Evolutionary conservation across 176 grass and related monocot species (phyloP).

Genomic region (Pontederia paniculata): DNA sequence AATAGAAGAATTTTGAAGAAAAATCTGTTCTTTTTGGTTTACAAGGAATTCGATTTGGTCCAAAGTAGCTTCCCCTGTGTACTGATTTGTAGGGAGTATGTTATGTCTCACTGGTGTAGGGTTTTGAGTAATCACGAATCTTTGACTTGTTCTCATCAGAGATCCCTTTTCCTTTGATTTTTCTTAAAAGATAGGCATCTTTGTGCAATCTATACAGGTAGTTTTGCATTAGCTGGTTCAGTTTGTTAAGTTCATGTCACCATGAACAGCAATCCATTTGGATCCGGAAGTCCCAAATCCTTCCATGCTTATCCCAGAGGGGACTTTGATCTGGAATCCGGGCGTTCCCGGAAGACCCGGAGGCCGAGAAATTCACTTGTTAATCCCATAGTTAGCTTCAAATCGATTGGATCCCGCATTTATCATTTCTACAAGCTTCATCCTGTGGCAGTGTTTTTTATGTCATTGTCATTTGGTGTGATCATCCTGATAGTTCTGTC

Average conservation of each 20-base stretch:
- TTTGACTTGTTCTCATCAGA: too few relatives aligned
- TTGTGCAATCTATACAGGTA: too few relatives aligned
- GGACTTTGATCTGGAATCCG: constrained; percentile 70
- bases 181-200: too few relatives aligned
- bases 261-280: constrained; percentile 62
- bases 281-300: constrained; percentile 59
- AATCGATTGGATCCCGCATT: constrained; percentile 24
- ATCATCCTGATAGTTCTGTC: constrained; percentile 50
- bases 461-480: constrained; percentile 53
- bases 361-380: constrained; percentile 42
- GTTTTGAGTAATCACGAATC: too few relatives aligned
- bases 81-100: too few relatives aligned
- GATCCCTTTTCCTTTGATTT: too few relatives aligned
- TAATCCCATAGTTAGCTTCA: constrained; percentile 30
- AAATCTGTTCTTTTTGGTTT: too few relatives aligned
- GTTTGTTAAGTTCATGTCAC: neutral
- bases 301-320: constrained; percentile 62
- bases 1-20: too few relatives aligned
- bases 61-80: too few relatives aligned
- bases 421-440: constrained; percentile 58
- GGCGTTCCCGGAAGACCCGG: constrained; percentile 33
- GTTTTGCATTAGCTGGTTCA: too few relatives aligned
- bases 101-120: too few relatives aligned
- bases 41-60: too few relatives aligned
- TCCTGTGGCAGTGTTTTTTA: constrained; percentile 52